phyloP scores from a whole-genome alignment of 139 green algal species.

The Chlamydomonas sp. region DNA sequence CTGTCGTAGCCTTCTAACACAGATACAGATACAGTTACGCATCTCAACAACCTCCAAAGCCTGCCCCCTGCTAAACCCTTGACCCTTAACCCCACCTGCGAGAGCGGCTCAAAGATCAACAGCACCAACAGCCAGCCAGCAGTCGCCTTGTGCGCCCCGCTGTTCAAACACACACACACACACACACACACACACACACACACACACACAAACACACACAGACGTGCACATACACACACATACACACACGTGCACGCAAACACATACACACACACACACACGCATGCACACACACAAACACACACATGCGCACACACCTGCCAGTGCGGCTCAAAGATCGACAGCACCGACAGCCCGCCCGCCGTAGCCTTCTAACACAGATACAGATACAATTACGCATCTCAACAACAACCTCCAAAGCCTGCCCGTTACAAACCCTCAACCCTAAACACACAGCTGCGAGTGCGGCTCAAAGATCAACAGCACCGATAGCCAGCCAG shows the following conservation, averaged over 20 bases:
- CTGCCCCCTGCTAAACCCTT: too few species aligned
- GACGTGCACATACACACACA: neutral
- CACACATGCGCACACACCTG: slow-evolving; percentile 68
- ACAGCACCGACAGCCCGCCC: slow-evolving; percentile 84
- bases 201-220: too few species aligned
- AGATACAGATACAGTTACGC: too few species aligned
- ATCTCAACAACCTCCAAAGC: neutral
- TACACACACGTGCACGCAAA: neutral
- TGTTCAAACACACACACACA: too few species aligned
- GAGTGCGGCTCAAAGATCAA: slow-evolving; percentile 96
- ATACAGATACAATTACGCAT: too few species aligned
- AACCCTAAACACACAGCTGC: slow-evolving; percentile 51
- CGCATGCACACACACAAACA: too few species aligned
- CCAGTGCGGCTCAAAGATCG: slow-evolving; percentile 96
- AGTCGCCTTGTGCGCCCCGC: slow-evolving; percentile 42
- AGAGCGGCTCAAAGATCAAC: slow-evolving; percentile 94
- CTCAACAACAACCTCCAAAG: neutral
- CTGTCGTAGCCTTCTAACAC: too few species aligned
- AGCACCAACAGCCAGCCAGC: slow-evolving; percentile 88
- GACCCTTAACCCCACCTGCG: slow-evolving; percentile 56
- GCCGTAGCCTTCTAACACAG: slow-evolving; percentile 78
- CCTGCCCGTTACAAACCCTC: too few species aligned
- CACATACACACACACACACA: neutral
- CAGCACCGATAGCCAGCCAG: too few species aligned
- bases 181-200: too few species aligned